These are phyloP conservation scores for Dendrobium nobile DNA, from an alignment of 106 monocot species.

Conservation along the genomic window DNA sequence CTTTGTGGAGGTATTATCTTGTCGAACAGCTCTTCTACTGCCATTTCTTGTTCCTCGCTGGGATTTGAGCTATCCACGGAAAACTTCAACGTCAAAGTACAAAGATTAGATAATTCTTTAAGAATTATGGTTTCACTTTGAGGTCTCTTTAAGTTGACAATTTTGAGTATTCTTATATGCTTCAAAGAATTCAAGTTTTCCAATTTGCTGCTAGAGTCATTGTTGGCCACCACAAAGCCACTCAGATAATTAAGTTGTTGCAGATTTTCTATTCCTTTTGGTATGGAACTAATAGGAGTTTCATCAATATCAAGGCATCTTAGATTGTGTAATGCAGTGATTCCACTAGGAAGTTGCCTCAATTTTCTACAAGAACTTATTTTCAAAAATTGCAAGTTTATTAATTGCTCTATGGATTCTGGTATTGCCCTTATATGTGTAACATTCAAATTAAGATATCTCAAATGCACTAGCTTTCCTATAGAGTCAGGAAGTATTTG, in stretches of 20 bases:
- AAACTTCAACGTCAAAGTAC: background rate
- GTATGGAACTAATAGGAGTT: conserved; percentile 1
- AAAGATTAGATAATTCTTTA: background rate
- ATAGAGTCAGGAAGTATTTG: conserved; percentile 16
- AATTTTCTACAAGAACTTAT: conserved; percentile 9
- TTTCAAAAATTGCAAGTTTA: no score
- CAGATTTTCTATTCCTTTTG: conserved; percentile 11
- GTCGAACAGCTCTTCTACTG: background rate
- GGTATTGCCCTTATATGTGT: conserved; percentile 16
- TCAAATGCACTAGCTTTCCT: conserved; percentile 26
- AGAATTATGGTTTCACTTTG: background rate
- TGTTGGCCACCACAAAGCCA: conserved; percentile 17
- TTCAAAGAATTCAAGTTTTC: background rate
- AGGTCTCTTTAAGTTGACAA: conserved; percentile 22
- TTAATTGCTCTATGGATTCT: conserved; percentile 15
- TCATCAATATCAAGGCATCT: conserved; percentile 7
- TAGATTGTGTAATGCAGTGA: conserved; percentile 13
- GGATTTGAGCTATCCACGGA: background rate
- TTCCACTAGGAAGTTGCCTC: conserved; percentile 10
- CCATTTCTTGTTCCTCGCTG: background rate
- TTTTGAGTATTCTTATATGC: conserved; percentile 5
- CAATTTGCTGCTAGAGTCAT: conserved; percentile 13
- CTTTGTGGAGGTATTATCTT: background rate
- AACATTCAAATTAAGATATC: conserved; percentile 17
- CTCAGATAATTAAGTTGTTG: conserved; percentile 18